Evolutionary conservation across 495 filamentous ascomycete genomes (phyloP), one percentile per base, ranked within the genome.

Genomic region (Penicillium cosmopolitanum): DNA sequence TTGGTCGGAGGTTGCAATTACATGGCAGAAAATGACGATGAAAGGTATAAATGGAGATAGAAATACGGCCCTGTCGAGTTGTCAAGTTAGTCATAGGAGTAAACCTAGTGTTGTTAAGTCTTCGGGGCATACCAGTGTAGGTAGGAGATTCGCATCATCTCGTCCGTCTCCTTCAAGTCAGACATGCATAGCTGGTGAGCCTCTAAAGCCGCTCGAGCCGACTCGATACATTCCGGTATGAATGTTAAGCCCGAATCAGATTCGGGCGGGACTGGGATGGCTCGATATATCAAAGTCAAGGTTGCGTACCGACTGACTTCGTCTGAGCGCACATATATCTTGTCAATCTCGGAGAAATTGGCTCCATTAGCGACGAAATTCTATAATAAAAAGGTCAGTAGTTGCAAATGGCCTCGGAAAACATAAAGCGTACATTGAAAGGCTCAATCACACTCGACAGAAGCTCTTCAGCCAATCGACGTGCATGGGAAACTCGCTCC

Each of bases 21-120:
- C 78, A 58, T 89, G 81, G 75, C 87, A 89, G 76, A 90, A 89
- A 5, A 90, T 75, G 2, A 89, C 84, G 50, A 88, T 87, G 66
- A 88, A 86, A 0, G 87, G 88, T 38, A 85, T 82, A 64, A 90
- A 89, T 3, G 87, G 88, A 11, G 84, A 79, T 63, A 85, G 79
- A 19, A 90, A 75, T 28, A 90, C 77, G 2, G 83, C 82, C 86
- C 87, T 89, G 43, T 48, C 6, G 21, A 13, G 12, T 55, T n/a
- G 31, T 55, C 16, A 38, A 31, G 28, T 64, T 51, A 68, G 58
- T 40, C 12, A 2, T 44, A 1, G 3, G 34, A 21, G 3, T 40
- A 36, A 13, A 52, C 11, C 34, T 11, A 23, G 9, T 54, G 5
- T 18, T 19, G n/a, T 13, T 47, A 25, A 5, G 43, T 46, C 12